Evolutionary conservation across 176 grass and related monocot species (phyloP).

Genomic region (Eragrostis curvula): DNA sequence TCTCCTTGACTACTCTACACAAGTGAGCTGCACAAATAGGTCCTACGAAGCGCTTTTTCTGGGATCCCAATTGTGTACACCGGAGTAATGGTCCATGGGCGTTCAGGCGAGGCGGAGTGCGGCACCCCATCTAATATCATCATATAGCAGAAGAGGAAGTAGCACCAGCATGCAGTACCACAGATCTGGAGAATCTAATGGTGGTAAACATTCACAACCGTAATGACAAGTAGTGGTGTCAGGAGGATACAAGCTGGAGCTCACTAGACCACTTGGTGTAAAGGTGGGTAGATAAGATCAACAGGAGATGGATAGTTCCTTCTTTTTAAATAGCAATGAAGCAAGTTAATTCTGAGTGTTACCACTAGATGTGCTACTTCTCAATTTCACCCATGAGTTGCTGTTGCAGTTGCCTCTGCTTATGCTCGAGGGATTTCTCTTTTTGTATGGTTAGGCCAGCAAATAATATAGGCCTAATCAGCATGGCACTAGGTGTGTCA

Average conservation of each 20-base stretch:
- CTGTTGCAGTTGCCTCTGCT: not conserved
- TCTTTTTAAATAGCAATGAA: not conserved
- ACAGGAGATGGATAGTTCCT: slow-evolving; percentile 9
- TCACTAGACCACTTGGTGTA: slow-evolving; percentile 3
- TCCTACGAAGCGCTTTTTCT: too few relatives aligned
- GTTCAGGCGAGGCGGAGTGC: too few relatives aligned
- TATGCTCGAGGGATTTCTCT: not conserved
- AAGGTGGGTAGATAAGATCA: not conserved
- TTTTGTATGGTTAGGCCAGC: slow-evolving; percentile 2
- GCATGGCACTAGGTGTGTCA: not conserved
- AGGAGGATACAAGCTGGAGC: slow-evolving; percentile 14
- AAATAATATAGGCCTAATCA: not conserved
- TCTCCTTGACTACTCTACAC: too few relatives aligned
- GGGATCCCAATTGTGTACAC: too few relatives aligned
- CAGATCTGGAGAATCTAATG: not conserved
- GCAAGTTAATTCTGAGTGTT: not conserved
- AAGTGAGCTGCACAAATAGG: too few relatives aligned
- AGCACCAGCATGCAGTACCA: not conserved
- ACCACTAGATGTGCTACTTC: not conserved
- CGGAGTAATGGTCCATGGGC: too few relatives aligned
- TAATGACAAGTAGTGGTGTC: not conserved
- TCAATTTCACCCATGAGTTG: not conserved
- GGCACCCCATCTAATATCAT: not conserved
- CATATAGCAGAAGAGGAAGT: not conserved
- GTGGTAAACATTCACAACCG: not conserved